Evolutionary conservation across 495 filamentous ascomycete genomes (phyloP).

Genomic region (Aspergillus bridgeri): DNA sequence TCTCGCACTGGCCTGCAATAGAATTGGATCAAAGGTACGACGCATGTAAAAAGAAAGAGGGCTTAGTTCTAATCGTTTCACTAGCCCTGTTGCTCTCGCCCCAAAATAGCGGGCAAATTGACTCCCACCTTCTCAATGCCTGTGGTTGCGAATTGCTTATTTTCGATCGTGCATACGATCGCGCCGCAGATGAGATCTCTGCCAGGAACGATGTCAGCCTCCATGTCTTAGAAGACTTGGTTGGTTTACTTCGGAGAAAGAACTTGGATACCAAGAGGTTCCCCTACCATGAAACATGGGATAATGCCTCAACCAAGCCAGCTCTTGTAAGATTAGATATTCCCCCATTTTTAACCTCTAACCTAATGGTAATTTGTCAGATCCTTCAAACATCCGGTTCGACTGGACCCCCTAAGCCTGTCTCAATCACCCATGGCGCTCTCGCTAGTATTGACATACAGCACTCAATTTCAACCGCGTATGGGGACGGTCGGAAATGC

Average conservation of each 20-base stretch:
- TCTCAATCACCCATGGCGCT: slow-evolving; percentile 15
- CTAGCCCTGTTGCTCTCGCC: slow-evolving; percentile 10
- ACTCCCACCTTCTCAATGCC: slow-evolving; percentile 9
- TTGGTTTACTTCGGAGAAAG: slow-evolving; percentile 1
- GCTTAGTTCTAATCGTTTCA: background rate
- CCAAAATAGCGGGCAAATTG: slow-evolving; percentile 5
- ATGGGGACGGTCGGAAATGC: background rate
- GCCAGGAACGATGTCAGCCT: background rate
- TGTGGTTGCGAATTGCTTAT: background rate
- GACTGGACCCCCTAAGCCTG: slow-evolving; percentile 38
- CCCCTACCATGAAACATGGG: slow-evolving; percentile 9
- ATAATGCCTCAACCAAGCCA: background rate
- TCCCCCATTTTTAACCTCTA: background rate
- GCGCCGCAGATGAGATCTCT: background rate
- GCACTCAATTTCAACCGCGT: background rate
- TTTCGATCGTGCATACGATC: slow-evolving; percentile 1
- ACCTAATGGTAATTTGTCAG: background rate
- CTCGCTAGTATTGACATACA: slow-evolving; percentile 4
- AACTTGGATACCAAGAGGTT: background rate
- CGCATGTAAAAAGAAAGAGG: slow-evolving; percentile 1
- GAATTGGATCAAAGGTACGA: slow-evolving; percentile 8
- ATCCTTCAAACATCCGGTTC: slow-evolving; percentile 40
- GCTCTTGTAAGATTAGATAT: background rate
- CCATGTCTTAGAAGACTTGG: background rate
- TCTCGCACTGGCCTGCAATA: slow-evolving; percentile 23